These are phyloP conservation scores for Malassezia vespertilionis DNA, from an alignment of 1,284 basidiomycete species.

Conservation along the genomic window DNA sequence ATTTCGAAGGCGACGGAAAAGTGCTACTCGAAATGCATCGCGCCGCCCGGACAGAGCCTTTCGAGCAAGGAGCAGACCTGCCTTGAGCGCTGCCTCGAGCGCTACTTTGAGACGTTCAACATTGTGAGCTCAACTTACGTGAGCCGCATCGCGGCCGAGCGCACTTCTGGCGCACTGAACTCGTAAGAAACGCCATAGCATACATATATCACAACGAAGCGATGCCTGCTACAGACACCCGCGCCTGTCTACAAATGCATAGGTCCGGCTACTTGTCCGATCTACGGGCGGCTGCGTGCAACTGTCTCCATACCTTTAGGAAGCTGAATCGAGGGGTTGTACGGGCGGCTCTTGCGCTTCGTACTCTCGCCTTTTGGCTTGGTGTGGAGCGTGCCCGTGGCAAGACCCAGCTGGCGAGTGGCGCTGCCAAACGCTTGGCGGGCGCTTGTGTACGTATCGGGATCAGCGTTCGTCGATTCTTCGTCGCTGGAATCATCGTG, in stretches of 20 bases:
- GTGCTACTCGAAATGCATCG: conserved; percentile 42
- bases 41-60: conserved; percentile 29
- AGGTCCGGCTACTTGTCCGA: not conserved
- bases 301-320: not conserved
- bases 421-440: conserved; percentile 37
- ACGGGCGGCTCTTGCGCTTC: not conserved
- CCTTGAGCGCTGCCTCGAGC: conserved; percentile 38
- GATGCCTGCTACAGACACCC: not conserved
- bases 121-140: conserved; percentile 37
- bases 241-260: not conserved
- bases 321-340: conserved; percentile 6
- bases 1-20: conserved; percentile 45
- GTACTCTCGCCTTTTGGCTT: not conserved
- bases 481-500: conserved; percentile 30
- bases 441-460: conserved; percentile 30
- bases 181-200: conserved; percentile 6
- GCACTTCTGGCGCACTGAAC: conserved; percentile 24
- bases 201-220: not conserved
- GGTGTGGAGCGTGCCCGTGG: conserved; percentile 22
- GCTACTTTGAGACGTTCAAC: conserved; percentile 46
- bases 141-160: conserved; percentile 27
- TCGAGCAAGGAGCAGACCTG: conserved; percentile 42
- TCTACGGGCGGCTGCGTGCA: conserved; percentile 2
- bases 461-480: conserved; percentile 18
- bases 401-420: conserved; percentile 29